Base-by-base conservation (phyloP, 495 filamentous ascomycete genomes). In the Aspergillus conjunctus region DNA sequence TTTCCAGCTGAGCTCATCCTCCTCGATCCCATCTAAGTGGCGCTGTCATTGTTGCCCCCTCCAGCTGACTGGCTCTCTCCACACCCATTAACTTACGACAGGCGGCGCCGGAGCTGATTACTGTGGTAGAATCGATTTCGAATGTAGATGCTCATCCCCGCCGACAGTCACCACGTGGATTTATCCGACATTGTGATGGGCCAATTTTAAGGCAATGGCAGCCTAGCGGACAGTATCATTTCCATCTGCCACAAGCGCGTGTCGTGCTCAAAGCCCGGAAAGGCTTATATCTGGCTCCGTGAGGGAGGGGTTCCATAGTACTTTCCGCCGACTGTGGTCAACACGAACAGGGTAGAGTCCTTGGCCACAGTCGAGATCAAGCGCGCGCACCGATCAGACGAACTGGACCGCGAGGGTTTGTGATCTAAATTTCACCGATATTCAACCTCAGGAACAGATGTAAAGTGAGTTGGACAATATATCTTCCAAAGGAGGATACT, bases 161-260 rank as follows among this genome's bases (percentile, higher is more conserved):
- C 15, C 4, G 43, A 46, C 18, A 46, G 43, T 18, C 43, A 46
- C 43, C 43, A 46, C 43, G 18, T 46, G 43, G 43, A 46, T 18
- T 8, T 46, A 20, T 46, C 43, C 43, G 43, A 46, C 18, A 46
- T 46, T 18, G 43, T 17, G 14, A 46, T 46, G 43, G 43, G 43
- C 4, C 43, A 17, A 46, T 17, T 46, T 17, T 17, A 46, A 20
- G 43, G 43, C 43, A 46, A 46, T 17, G 43, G 43, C 18, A 46
- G 43, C 43, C 18, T 46, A 8, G 18, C 43, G 14, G 43, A 46
- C 15, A 17, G 43, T 8, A 17, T 46, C 14, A 46, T 46, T 18
- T 17, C 43, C 5, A 46, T 46, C 43, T 17, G 43, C 15, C 18
- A 46, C 43, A 15, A 18, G 12, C 43, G 43, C 18, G 43, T 46